phyloP scores from a whole-genome alignment of 1,139 yeast species.

The Geotrichum restrictum region DNA sequence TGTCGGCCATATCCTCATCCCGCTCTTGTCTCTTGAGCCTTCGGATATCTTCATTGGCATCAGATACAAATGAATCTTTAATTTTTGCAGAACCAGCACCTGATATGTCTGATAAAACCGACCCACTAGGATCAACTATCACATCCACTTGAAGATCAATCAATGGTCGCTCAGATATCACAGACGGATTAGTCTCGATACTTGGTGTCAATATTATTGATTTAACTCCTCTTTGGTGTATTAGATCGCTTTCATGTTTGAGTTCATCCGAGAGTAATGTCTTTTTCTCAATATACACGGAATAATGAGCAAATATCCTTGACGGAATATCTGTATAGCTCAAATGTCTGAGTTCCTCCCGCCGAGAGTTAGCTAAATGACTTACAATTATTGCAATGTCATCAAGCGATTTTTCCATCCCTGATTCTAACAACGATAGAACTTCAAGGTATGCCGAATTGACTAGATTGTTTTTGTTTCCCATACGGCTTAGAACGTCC shows the following conservation, averaged over 20 bases:
- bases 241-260: not conserved
- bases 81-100: too few relatives aligned
- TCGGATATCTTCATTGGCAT: not conserved
- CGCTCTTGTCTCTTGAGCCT: not conserved
- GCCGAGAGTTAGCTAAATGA: constrained; percentile 1
- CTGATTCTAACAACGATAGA: constrained; percentile 36
- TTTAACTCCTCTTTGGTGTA: too few relatives aligned
- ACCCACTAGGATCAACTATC: too few relatives aligned
- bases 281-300: not conserved
- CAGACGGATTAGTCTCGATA: too few relatives aligned
- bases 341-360: not conserved
- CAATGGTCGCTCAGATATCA: too few relatives aligned
- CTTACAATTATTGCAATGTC: constrained; percentile 5
- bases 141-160: too few relatives aligned
- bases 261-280: not conserved
- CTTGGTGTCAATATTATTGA: too few relatives aligned
- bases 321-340: constrained; percentile 1
- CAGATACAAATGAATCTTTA: not conserved
- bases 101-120: too few relatives aligned
- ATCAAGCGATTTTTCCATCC: not conserved
- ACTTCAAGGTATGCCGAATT: constrained; percentile 70
- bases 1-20: not conserved
- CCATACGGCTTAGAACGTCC: constrained; percentile 48
- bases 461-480: constrained; percentile 56
- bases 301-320: not conserved